These are phyloP conservation scores for Cytospora chrysosperma DNA, from an alignment of 2,329 filamentous ascomycete species.

Conservation along the genomic window DNA sequence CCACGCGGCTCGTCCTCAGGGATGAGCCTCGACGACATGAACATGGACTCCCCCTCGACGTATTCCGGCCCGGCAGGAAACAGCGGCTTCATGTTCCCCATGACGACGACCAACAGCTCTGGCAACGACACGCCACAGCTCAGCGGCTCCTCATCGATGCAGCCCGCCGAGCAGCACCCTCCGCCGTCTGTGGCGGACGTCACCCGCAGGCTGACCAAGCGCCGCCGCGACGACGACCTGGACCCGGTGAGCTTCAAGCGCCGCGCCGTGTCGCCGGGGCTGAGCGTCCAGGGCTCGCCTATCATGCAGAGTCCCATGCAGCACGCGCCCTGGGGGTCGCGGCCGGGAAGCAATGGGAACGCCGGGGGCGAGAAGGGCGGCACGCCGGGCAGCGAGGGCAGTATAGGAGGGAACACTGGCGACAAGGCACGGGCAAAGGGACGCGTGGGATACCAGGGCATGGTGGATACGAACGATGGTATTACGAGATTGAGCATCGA, in stretches of 20 bases:
- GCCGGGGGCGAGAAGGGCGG: slow-evolving; percentile 48
- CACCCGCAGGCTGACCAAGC: slow-evolving; percentile 69
- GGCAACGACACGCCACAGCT: slow-evolving; percentile 41
- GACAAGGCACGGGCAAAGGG: slow-evolving; percentile 54
- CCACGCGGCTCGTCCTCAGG: slow-evolving; percentile 59
- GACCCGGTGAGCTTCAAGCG: slow-evolving; percentile 87
- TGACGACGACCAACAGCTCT: slow-evolving; percentile 35
- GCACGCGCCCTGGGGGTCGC: slow-evolving; percentile 64
- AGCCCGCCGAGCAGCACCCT: slow-evolving; percentile 29
- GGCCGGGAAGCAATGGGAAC: slow-evolving; percentile 60
- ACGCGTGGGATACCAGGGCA: slow-evolving; percentile 80
- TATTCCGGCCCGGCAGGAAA: slow-evolving; percentile 25
- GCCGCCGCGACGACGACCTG: slow-evolving; percentile 87
- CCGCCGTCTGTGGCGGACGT: slow-evolving; percentile 70
- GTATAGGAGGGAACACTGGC: slow-evolving; percentile 39
- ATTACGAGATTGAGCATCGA: slow-evolving; percentile 98
- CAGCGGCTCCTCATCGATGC: slow-evolving; percentile 32
- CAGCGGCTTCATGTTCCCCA: slow-evolving; percentile 31
- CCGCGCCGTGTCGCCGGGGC: slow-evolving; percentile 84
- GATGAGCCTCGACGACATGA: slow-evolving; percentile 65
- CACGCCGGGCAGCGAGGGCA: slow-evolving; percentile 45
- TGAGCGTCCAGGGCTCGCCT: slow-evolving; percentile 89
- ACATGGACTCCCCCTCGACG: slow-evolving; percentile 66
- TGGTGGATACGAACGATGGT: slow-evolving; percentile 93
- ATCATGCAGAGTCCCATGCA: slow-evolving; percentile 82